Evolutionary conservation across 306 rosid species (phyloP).

Genomic region (Cucurbita pepo): DNA sequence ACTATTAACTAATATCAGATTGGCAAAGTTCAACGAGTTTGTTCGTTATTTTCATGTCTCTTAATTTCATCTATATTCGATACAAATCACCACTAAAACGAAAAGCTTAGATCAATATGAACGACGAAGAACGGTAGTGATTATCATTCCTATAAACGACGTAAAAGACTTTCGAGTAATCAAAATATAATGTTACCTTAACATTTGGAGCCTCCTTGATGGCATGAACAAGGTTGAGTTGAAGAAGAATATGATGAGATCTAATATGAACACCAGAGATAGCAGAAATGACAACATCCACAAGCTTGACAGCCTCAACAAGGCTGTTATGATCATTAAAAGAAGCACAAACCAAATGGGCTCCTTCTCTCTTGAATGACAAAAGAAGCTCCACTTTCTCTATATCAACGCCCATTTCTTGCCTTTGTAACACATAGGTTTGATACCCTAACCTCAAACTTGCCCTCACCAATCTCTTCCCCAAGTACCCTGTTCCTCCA

Average conservation of each 20-base stretch:
- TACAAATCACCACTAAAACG: no score
- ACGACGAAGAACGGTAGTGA: no score
- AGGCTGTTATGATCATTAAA: constrained; percentile 33
- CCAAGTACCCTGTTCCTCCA: constrained; percentile 77
- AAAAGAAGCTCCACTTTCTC: constrained; percentile 53
- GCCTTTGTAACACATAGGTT: constrained; percentile 41
- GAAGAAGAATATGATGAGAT: constrained; percentile 48
- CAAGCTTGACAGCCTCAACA: constrained; percentile 41
- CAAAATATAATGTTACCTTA: constrained; percentile 39
- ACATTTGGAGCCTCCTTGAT: constrained; percentile 56
- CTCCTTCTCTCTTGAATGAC: constrained; percentile 47
- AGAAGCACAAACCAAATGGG: constrained; percentile 34
- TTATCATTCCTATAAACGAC: no score
- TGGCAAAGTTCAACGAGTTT: no score
- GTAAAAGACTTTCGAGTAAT: no score
- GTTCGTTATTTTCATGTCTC: no score
- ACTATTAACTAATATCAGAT: no score
- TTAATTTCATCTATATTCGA: no score
- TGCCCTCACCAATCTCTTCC: constrained; percentile 62
- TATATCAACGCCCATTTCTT: constrained; percentile 56
- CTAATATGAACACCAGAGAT: constrained; percentile 62
- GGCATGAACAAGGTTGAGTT: constrained; percentile 57
- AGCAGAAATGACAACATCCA: constrained; percentile 56
- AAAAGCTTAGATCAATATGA: no score
- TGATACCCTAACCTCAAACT: constrained; percentile 38